Base-by-base conservation (phyloP, 805 yeast species). In the Candida loeiensis region DNA sequence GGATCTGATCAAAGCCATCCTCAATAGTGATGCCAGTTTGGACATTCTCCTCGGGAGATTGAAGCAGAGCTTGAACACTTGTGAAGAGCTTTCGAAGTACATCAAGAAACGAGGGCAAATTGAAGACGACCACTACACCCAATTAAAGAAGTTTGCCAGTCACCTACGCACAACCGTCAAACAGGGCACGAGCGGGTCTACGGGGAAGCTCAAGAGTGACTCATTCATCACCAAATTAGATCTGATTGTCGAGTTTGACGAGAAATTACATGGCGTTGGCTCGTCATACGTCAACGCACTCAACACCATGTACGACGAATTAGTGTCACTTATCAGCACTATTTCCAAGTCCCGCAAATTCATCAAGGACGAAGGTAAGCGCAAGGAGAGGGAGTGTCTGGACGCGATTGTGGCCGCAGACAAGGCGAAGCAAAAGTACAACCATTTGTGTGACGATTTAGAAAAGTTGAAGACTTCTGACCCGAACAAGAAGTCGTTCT, bases 381-480 rank as follows among this genome's bases (percentile, higher is more conserved):
- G 85, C 36, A 77, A 82, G 50, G 99, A 93, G 56, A 88, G 85
- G 55, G 95, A 84, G 44, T 90, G 89, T 25, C 55, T 71, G 9
- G 98, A 93, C 42, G 80, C 96, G 5, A 90, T 89, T 36, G 68
- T 71, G 41, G 76, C 77, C 31, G 96, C 95, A 1, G 96, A 87
- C 48, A 91, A 91, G 74, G 95, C 97, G 12, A 86, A 85, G 59
- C 66, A 58, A 37, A 66, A 63, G 57, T 91, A 93, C 58, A 78
- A 77, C 54, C 80, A 85, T 39, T 64, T 89, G 18, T 88, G 96
- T 54, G 84, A 80, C 39, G 98, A 93, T 51, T 76, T 87, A 59
- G 97, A 91, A 50, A 82, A 84, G 51, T 73, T 89, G 32, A 79
- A 83, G 54, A 73, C 80, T 31, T 75, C 86, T 0, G 97, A 91